Evolutionary conservation across 2,329 filamentous ascomycete species (phyloP), one percentile per base, ranked within the genome.

Genomic region (Colletotrichum lini): DNA sequence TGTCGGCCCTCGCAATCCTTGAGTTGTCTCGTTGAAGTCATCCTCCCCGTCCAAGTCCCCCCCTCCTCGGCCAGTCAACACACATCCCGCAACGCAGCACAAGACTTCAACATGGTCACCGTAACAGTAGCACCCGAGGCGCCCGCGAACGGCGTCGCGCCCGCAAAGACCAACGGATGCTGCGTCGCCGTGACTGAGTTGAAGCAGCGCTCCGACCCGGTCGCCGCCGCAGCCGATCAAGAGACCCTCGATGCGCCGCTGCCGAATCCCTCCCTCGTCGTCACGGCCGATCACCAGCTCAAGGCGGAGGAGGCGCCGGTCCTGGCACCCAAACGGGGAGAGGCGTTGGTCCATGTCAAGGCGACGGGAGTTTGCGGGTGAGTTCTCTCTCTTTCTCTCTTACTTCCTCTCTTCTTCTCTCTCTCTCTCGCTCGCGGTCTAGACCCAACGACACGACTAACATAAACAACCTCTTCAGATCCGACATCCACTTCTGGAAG

Each of bases 401-500:
- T 12, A 3, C 38, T 18, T 4, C 4, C 49, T 8, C 2, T 2
- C 0, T 30, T 8, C 4, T 4, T 30, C 1, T 30, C 30, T 30
- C 30, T 30, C 3, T 16, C 1, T 23, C 16, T 16, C 38, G 16
- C 12, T 50, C 3, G 21, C n/a, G 45, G 9, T 12, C 23, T 35
- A 35, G 16, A 21, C 12, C 26, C 16, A 15, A 12, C 2, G 3
- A 12, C 72, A 12, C 2, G 2, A 12, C 72, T 73, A 54, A 73
- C 50, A 16, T 2, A 12, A 7, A 6, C 2, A 4, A 10, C 23
- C 4, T 3, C 5, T 13, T 18, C 40, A 89, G 87, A 50, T 92
- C 90, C 0, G 91, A 93, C 75, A 87, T 93, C 73, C 91, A 93
- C 77, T 91, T 92, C 74, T 93, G 91, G 91, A 90, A 90, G 75